Base-by-base conservation (phyloP, 192 early-diverging fungal species). In the Gonapodya prolifera region DNA sequence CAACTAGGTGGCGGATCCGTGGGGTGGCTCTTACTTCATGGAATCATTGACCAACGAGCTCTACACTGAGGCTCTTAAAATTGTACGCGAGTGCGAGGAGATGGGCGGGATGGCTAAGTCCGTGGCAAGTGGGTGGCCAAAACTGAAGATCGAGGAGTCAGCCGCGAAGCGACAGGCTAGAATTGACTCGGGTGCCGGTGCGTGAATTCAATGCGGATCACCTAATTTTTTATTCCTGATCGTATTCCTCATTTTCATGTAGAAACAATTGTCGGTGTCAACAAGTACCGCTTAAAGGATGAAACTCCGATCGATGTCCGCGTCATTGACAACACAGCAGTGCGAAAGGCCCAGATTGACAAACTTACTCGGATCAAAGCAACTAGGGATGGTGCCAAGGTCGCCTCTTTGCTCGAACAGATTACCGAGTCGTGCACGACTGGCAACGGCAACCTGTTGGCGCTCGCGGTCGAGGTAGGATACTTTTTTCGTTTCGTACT, bases 1-100 rank as follows among this genome's bases (percentile, higher is more conserved):
- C 17, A 77, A 2, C 18, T 2, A 86, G 83, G 94, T 95, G 2
- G 93, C 93, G 31, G 94, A 95, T 77, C 94, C 94, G 0, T 95
- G 94, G 94, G 94, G 91, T 1, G 94, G 94, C 30, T 93, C 92
- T 28, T 95, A 94, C 82, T 92, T 95, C 91, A 95, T 95, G 94
- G 94, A 95, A 86, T 89, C 89, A 1, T 84, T 95, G 84, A 95
- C 94, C 34, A 88, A 92, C 75, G 87, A 92, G 35, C 84, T 95
- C 76, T 94, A 90, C 83, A 86, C 91, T 33, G 79, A 81, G 0
- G 92, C 94, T 0, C 82, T 83, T 45, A 83, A 82, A 45, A 89
- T 93, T 75, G 89, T 95, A 73, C 84, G 91, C 29, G 94, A 95
- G 81, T 86, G 92, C 8, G 94, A 95, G 85, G 81, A 77, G 18